Conservation (phyloP, 495 filamentous ascomycete species). For the Pyrenopolyporus hunteri region DNA sequence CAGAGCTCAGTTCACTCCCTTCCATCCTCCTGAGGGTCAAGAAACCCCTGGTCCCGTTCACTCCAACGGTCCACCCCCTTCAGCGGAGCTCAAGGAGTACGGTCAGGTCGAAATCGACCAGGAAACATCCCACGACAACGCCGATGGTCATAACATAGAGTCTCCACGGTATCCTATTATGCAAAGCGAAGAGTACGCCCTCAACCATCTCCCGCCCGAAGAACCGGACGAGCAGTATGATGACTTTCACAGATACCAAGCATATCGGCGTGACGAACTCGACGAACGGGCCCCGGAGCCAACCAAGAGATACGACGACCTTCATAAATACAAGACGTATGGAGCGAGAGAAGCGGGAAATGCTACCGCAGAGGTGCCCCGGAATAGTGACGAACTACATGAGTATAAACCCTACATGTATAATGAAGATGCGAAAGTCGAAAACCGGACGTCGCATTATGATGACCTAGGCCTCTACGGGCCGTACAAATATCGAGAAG, state of each 20-base stretch:
- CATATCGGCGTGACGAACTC: conserved; percentile 6
- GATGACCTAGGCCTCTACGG: conserved; percentile 42
- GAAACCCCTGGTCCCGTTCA: conserved; percentile 34
- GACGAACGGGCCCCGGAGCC: conserved; percentile 11
- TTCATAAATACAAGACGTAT: conserved; percentile 36
- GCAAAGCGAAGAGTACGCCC: conserved; percentile 43
- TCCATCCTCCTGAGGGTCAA: conserved; percentile 33
- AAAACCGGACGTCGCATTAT: conserved; percentile 16
- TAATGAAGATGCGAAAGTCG: conserved; percentile 17
- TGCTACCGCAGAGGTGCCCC: conserved; percentile 1
- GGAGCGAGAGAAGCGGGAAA: conserved; percentile 35
- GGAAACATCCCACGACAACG: conserved; percentile 19
- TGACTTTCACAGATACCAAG: conserved; percentile 38
- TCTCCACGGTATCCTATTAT: conserved; percentile 11
- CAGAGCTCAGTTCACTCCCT: conserved; percentile 45
- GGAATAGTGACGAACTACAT: conserved; percentile 21
- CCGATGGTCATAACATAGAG: not conserved
- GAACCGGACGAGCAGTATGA: conserved; percentile 32
- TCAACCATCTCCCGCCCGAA: conserved; percentile 41
- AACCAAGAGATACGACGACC: conserved; percentile 34
- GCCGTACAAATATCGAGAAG: conserved; percentile 44
- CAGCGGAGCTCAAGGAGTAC: conserved; percentile 49
- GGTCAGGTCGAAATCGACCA: conserved; percentile 42
- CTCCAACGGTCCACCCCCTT: conserved; percentile 45
- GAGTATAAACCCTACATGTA: conserved; percentile 39